These are phyloP conservation scores for Acanthamoeba divionensis DNA, from an alignment of 208 protist genomes.

Conservation along the genomic window DNA sequence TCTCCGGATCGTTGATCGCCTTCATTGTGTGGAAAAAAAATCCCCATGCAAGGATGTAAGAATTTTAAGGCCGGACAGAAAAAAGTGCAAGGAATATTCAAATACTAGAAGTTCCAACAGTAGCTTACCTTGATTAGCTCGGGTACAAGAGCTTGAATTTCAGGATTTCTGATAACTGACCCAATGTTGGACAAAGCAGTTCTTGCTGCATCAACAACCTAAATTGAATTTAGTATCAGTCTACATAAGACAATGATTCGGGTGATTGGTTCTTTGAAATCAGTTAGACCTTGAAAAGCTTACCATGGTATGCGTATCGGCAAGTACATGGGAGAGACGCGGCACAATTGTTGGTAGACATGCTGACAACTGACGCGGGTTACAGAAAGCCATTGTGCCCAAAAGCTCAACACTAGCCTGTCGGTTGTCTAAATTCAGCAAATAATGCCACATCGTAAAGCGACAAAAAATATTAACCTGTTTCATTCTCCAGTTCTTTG, in stretches of 20 bases:
- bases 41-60: not conserved
- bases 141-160: conserved; percentile 74
- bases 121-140: conserved; percentile 59
- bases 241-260: not conserved
- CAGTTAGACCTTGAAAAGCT: not conserved
- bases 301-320: conserved; percentile 69
- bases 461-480: conserved; percentile 57
- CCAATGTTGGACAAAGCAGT: conserved; percentile 80
- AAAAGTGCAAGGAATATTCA: too few relatives aligned
- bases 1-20: conserved; percentile 77
- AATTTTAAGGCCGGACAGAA: not conserved
- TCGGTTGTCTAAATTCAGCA: not conserved
- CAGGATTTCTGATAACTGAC: conserved; percentile 85
- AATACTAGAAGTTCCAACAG: too few relatives aligned
- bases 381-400: conserved; percentile 84
- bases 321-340: conserved; percentile 67
- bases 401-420: conserved; percentile 75
- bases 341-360: conserved; percentile 80
- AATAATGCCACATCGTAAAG: not conserved
- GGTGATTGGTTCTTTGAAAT: not conserved
- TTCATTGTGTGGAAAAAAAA: not conserved
- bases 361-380: conserved; percentile 73
- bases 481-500: conserved; percentile 83
- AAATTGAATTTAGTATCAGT: not conserved
- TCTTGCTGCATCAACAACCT: conserved; percentile 73